Conservation (phyloP, 2,329 filamentous ascomycete species). For the Nannizzia gypsea region DNA sequence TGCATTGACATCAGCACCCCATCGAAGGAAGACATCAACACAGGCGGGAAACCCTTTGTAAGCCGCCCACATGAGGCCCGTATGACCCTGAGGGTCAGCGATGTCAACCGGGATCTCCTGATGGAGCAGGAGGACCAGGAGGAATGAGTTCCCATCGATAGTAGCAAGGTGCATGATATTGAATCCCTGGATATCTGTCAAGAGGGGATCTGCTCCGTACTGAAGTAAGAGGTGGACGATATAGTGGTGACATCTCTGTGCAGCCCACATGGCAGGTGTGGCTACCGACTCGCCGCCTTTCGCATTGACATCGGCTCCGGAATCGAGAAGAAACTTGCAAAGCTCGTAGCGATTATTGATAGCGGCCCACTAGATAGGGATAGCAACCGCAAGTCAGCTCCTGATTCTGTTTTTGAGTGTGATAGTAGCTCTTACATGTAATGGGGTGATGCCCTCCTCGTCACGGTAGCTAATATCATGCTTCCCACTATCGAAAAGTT, state of each 20-base stretch:
- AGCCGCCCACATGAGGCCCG: conserved; percentile 94
- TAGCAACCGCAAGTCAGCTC: conserved; percentile 14
- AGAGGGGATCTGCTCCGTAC: conserved; percentile 80
- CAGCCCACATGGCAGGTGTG: conserved; percentile 92
- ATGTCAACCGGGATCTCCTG: conserved; percentile 93
- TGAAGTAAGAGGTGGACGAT: conserved; percentile 85
- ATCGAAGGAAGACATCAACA: conserved; percentile 82
- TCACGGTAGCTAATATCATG: conserved; percentile 75
- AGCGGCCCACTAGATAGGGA: conserved; percentile 69
- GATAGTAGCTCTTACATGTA: conserved; percentile 53
- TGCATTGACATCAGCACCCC: conserved; percentile 88
- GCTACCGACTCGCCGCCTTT: conserved; percentile 93
- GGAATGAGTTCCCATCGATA: conserved; percentile 88
- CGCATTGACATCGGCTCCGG: conserved; percentile 80
- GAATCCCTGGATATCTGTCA: conserved; percentile 91
- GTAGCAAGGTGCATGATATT: conserved; percentile 96
- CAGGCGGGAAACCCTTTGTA: conserved; percentile 93
- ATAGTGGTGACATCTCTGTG: conserved; percentile 93
- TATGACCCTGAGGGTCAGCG: conserved; percentile 79
- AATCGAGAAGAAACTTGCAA: conserved; percentile 84
- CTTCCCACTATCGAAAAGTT: conserved; percentile 71
- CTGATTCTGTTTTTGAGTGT: not conserved
- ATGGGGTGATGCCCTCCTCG: conserved; percentile 83
- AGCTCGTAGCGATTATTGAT: conserved; percentile 98
- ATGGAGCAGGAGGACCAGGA: conserved; percentile 80